phyloP scores from a whole-genome alignment of 2,329 filamentous ascomycete genomes.

The Parafenestella ontariensis region DNA sequence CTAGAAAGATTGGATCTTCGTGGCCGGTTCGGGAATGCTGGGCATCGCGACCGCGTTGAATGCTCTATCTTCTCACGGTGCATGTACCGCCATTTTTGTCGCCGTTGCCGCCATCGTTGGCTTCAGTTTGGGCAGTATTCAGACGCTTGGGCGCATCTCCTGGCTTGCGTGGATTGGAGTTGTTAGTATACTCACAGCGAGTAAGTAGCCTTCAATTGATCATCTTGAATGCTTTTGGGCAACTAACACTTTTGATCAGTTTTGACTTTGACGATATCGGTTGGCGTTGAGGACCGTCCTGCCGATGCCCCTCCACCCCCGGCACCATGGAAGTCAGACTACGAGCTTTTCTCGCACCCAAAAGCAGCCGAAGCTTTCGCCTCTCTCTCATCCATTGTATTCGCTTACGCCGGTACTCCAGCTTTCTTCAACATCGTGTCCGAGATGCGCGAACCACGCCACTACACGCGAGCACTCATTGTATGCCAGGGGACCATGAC shows the following conservation, averaged over 20 bases:
- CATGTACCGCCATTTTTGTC: slow-evolving; percentile 70
- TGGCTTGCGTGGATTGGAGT: slow-evolving; percentile 37
- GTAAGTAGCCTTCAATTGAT: slow-evolving; percentile 15
- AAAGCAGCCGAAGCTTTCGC: slow-evolving; percentile 26
- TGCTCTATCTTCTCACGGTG: slow-evolving; percentile 65
- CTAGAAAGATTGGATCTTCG: slow-evolving; percentile 55
- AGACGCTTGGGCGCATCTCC: slow-evolving; percentile 40
- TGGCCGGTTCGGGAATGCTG: slow-evolving; percentile 73
- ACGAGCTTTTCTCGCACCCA: slow-evolving; percentile 22
- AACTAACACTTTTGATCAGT: slow-evolving; percentile 15
- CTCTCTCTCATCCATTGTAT: slow-evolving; percentile 31
- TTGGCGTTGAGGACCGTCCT: slow-evolving; percentile 34
- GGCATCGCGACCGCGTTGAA: slow-evolving; percentile 49
- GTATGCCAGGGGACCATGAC: slow-evolving; percentile 68
- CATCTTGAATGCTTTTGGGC: background rate
- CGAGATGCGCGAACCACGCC: slow-evolving; percentile 67
- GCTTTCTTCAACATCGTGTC: slow-evolving; percentile 73
- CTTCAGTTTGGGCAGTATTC: slow-evolving; percentile 53
- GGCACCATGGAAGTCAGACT: slow-evolving; percentile 33
- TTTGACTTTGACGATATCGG: slow-evolving; percentile 31
- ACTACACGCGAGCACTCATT: slow-evolving; percentile 64
- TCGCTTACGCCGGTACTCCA: slow-evolving; percentile 61
- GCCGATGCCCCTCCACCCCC: slow-evolving; percentile 25
- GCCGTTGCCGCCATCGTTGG: slow-evolving; percentile 66
- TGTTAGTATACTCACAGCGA: slow-evolving; percentile 26